Evolutionary conservation across 495 filamentous ascomycete species (phyloP), one percentile per base, ranked within the genome.

Genomic region (Annulohypoxylon bovei): DNA sequence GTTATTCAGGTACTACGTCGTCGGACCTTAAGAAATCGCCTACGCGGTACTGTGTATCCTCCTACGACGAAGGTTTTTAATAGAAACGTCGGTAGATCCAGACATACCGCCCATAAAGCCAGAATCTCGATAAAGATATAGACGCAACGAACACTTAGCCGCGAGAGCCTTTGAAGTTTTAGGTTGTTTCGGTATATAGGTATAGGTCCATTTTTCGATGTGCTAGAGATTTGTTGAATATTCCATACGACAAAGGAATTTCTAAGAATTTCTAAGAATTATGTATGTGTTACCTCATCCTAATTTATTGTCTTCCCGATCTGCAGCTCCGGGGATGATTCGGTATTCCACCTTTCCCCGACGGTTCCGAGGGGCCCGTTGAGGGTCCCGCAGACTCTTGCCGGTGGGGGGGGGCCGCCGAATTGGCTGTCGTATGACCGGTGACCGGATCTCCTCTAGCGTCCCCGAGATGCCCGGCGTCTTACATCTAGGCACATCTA

Each of bases 321-420:
- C 35, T 64, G 53, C 59, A 46, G 14, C 37, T 23, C 58, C 63
- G 69, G 69, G 39, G 57, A 56, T 61, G 64, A 27, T 42, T 72
- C 69, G 69, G 69, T 16, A 65, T 72, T 35, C 69, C 69, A 49
- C 60, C 39, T 44, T 65, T 67, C 28, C 54, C 63, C 18, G 33
- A 60, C 20, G 46, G 61, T 47, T n/a, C 64, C 54, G 63, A 72
- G 44, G 16, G 44, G 16, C 27, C 47, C 47, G 49, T 42, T 28
- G 30, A 49, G 22, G 49, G 16, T 28, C 56, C 20, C 50, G 57
- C 50, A 59, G 12, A 53, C 40, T 54, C 35, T 32, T 40, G 42
- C 58, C 62, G 68, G 55, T 47, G 67, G 67, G 37, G 28, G 37
- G 28, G 32, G 3, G 37, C 39, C 39, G 18, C 47, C 47, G 46